A percentile compares a stretch with the other conserved stretches of the same genome.
Evolutionary conservation across 805 yeast genomes (phyloP).

Genomic region (Candida nemodendra): DNA sequence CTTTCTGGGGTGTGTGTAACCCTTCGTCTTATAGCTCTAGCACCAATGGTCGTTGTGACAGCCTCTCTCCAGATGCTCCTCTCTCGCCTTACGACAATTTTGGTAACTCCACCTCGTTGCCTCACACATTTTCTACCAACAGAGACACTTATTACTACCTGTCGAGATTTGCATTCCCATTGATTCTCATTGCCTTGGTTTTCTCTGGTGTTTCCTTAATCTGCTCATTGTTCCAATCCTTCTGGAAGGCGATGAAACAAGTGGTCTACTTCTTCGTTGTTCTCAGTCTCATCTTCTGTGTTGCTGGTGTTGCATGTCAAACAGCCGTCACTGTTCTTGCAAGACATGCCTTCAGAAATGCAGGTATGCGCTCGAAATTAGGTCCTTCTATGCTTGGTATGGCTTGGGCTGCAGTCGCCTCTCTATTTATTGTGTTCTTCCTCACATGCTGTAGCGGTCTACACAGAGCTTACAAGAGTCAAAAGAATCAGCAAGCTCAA

Average conservation of each 20-base stretch:
- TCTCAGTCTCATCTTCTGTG: constrained; percentile 51
- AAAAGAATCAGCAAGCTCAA: constrained; percentile 36
- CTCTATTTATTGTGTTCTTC: constrained; percentile 49
- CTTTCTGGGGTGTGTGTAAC: constrained; percentile 77
- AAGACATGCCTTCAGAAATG: constrained; percentile 59
- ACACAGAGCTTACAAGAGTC: constrained; percentile 49
- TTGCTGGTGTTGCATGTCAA: constrained; percentile 65
- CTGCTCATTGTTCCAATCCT: constrained; percentile 52
- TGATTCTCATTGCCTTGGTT: constrained; percentile 56
- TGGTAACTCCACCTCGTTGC: constrained; percentile 50
- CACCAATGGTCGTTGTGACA: constrained; percentile 35
- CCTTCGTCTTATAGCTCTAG: constrained; percentile 28
- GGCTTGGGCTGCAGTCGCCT: constrained; percentile 68
- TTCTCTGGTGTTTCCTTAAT: constrained; percentile 64
- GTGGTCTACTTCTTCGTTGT: constrained; percentile 51
- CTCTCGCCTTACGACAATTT: constrained; percentile 76
- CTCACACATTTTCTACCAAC: constrained; percentile 49
- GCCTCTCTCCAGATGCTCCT: constrained; percentile 65
- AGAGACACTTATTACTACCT: constrained; percentile 62
- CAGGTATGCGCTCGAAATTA: constrained; percentile 43
- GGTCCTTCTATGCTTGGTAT: constrained; percentile 62
- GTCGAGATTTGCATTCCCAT: constrained; percentile 65
- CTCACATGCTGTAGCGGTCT: constrained; percentile 51
- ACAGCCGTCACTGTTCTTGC: constrained; percentile 82
- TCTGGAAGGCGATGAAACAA: constrained; percentile 54